Conservation (phyloP, 306 rosid genomes). For the Malus fusca region DNA sequence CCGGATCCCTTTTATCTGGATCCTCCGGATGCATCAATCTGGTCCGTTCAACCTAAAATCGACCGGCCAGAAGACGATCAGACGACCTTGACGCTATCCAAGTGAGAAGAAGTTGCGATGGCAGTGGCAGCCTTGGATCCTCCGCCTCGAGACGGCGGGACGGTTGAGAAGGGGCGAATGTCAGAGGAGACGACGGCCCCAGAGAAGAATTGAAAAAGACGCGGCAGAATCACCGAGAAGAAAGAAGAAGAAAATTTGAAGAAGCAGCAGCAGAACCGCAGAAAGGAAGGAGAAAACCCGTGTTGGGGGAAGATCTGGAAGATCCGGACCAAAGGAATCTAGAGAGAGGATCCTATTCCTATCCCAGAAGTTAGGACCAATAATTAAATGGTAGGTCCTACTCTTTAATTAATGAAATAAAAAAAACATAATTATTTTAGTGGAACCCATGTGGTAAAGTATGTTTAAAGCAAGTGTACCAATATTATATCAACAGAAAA, state of each 20-base stretch:
- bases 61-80: background rate
- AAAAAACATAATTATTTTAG: background rate
- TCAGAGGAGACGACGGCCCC: background rate
- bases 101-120: slow-evolving; percentile 20
- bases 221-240: too few relatives aligned
- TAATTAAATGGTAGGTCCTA: background rate
- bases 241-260: too few relatives aligned
- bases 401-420: background rate
- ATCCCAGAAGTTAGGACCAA: too few relatives aligned
- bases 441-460: background rate
- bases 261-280: too few relatives aligned
- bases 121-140: background rate
- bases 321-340: too few relatives aligned
- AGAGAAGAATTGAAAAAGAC: too few relatives aligned
- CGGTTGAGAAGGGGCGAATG: slow-evolving; percentile 53
- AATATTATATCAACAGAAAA: background rate
- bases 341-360: too few relatives aligned
- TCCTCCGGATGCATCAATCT: too few relatives aligned
- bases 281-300: too few relatives aligned
- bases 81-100: slow-evolving; percentile 24
- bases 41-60: too few relatives aligned
- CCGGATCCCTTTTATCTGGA: too few relatives aligned
- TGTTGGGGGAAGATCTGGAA: too few relatives aligned
- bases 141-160: background rate
- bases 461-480: background rate